Conservation (phyloP, 495 filamentous ascomycete genomes). For the Penicillium cinerascens region DNA sequence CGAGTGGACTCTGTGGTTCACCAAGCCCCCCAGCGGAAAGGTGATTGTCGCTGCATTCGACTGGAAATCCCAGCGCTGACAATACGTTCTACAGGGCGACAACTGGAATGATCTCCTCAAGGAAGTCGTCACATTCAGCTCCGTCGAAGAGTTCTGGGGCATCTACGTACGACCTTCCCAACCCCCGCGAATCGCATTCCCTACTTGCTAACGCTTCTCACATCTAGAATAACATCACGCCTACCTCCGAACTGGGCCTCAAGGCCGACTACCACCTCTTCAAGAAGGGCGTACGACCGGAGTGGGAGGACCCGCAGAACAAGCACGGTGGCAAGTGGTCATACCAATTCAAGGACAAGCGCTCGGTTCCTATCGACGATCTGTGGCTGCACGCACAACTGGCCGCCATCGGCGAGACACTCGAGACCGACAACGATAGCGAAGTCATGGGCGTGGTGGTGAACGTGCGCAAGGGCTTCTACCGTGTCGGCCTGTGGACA, state of each 20-base stretch:
- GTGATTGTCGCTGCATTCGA: conserved; percentile 42
- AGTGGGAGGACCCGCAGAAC: conserved; percentile 98
- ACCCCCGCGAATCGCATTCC: background rate
- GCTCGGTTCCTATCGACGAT: conserved; percentile 83
- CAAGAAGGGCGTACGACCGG: conserved; percentile 92
- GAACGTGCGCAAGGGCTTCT: conserved; percentile 98
- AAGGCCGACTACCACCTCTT: conserved; percentile 99
- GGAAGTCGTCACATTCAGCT: conserved; percentile 97
- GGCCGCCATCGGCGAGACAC: conserved; percentile 93
- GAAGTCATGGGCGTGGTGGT: conserved; percentile 99
- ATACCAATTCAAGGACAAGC: conserved; percentile 94
- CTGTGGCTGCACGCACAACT: conserved; percentile 97
- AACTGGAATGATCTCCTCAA: conserved; percentile 99
- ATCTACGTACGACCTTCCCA: conserved; percentile 73
- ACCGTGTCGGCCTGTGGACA: conserved; percentile 91
- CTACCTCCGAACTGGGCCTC: conserved; percentile 88
- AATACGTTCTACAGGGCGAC: conserved; percentile 59
- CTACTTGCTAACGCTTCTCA: background rate
- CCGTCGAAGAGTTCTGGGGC: conserved; percentile 99
- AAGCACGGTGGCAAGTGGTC: conserved; percentile 99
- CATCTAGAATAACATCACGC: conserved; percentile 92
- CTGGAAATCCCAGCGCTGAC: background rate
- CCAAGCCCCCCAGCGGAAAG: conserved; percentile 96
- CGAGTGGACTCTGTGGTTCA: conserved; percentile 98
- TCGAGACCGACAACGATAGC: conserved; percentile 84